Base-by-base conservation (phyloP, 164 flowering plant genomes). In the Annona cherimola region DNA sequence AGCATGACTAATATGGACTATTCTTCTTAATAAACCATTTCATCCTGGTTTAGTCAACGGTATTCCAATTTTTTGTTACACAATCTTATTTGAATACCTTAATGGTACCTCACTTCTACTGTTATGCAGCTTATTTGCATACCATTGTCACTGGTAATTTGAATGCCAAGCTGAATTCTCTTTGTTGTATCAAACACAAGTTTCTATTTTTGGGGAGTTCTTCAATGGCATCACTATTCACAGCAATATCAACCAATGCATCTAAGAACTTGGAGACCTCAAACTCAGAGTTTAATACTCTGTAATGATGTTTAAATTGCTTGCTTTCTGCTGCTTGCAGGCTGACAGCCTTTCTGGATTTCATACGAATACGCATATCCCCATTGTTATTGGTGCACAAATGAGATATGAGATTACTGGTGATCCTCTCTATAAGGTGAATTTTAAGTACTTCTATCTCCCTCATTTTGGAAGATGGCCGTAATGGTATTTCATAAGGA, bases 381-480 rank as follows among this genome's bases (percentile, higher is more conserved):
- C 99, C 45, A 45, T 95, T 74, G 96, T 95, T 73, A 66, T 95
- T 79, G 99, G 99, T 75, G 72, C 97, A 62, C 99, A 91, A 79
- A 86, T 88, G 96, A 89, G 99, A 14, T 95, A 95, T 81, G 98
- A 95, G 83, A 76, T 90, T 73, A 91, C 96, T 44, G 96, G 98
- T 42, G 98, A 95, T 82, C 88, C 90, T 55, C 85, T 95, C 18
- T 87, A 89, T 74, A 91, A 83, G 95, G 99, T 94, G 71, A 76
- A 65, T 68, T 66, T 55, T 64, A 61, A 14, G 60, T 35, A 5
- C 18, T 43, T n/a, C 6, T 66, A 6, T 43, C 18, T 66, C 19
- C 39, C 69, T 5, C 55, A 1, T n/a, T 42, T 43, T 66, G 54
- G 44, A 64, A 40, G 67, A 41, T 42, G 16, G 4, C 12, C 39